phyloP scores from a whole-genome alignment of 352 stramenopile genomes.

The Phytopythium montanum region DNA sequence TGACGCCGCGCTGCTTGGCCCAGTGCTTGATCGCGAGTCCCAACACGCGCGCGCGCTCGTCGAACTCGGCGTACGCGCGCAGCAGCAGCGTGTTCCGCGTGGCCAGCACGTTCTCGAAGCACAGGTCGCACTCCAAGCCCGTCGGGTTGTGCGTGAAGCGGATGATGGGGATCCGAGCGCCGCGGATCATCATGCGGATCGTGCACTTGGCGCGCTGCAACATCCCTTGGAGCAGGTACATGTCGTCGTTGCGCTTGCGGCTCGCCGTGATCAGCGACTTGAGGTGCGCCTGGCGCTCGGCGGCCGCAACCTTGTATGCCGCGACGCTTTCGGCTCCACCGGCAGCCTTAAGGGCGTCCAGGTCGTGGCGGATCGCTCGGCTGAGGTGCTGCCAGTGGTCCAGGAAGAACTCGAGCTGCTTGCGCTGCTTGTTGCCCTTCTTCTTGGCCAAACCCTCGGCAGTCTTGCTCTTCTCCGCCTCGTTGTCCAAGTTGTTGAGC shows the following conservation, averaged over 20 bases:
- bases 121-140: constrained; percentile 73
- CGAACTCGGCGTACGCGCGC: constrained; percentile 70
- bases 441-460: constrained; percentile 13
- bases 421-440: constrained; percentile 24
- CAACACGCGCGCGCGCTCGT: constrained; percentile 79
- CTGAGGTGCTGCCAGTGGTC: constrained; percentile 30
- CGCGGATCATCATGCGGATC: constrained; percentile 59
- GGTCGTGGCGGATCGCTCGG: constrained; percentile 26
- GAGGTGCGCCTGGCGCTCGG: constrained; percentile 15
- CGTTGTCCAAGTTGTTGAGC: constrained; percentile 36
- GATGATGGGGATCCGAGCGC: constrained; percentile 80
- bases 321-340: constrained; percentile 9
- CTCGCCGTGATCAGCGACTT: constrained; percentile 37
- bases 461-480: constrained; percentile 12
- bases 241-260: constrained; percentile 34
- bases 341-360: constrained; percentile 11
- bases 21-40: constrained; percentile 97
- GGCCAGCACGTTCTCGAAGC: constrained; percentile 81
- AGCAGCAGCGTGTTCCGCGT: constrained; percentile 79
- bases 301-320: constrained; percentile 5
- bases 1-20: constrained; percentile 96
- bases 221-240: constrained; percentile 42
- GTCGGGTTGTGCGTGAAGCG: constrained; percentile 57
- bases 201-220: constrained; percentile 49
- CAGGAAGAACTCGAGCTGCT: constrained; percentile 43